These are phyloP conservation scores for Domatiomyces globalis DNA, from an alignment of 2,329 filamentous ascomycete genomes.

Conservation along the genomic window DNA sequence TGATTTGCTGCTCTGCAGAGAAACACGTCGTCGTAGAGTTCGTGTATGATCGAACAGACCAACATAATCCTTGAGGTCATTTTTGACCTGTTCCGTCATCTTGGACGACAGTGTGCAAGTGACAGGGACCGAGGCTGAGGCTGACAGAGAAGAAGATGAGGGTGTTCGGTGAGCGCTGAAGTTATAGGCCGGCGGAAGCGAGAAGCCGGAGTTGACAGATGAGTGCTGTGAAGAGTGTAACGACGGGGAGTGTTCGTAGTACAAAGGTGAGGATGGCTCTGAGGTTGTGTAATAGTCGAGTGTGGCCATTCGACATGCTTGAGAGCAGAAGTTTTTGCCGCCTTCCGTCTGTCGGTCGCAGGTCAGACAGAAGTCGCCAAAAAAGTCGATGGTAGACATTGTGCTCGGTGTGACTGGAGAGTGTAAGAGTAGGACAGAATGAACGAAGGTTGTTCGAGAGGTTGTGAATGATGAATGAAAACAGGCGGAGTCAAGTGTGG, in stretches of 20 bases:
- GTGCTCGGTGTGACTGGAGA: neutral
- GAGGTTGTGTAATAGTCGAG: conserved; percentile 42
- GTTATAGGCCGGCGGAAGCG: conserved; percentile 61
- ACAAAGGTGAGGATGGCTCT: conserved; percentile 24
- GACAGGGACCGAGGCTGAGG: conserved; percentile 26
- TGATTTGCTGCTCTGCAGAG: conserved; percentile 16
- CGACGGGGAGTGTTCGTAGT: conserved; percentile 35
- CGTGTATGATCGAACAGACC: conserved; percentile 77
- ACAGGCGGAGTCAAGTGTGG: neutral
- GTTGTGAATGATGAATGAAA: neutral
- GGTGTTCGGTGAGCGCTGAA: conserved; percentile 42
- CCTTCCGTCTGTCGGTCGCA: conserved; percentile 73
- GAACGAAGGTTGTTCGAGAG: neutral
- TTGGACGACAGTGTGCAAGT: conserved; percentile 65
- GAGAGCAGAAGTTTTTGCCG: conserved; percentile 75
- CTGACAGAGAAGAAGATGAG: conserved; percentile 34
- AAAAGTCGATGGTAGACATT: conserved; percentile 21
- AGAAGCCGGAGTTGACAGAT: conserved; percentile 41
- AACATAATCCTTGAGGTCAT: conserved; percentile 72
- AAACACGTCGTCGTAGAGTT: conserved; percentile 27
- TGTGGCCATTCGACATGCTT: conserved; percentile 77
- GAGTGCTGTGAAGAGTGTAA: conserved; percentile 1
- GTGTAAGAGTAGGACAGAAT: neutral
- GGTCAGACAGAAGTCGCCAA: conserved; percentile 81
- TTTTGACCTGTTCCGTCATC: conserved; percentile 61